Evolutionary conservation across 495 filamentous ascomycete species (phyloP), one percentile per base, ranked within the genome.

Genomic region (Hyaloscypha finlandica): DNA sequence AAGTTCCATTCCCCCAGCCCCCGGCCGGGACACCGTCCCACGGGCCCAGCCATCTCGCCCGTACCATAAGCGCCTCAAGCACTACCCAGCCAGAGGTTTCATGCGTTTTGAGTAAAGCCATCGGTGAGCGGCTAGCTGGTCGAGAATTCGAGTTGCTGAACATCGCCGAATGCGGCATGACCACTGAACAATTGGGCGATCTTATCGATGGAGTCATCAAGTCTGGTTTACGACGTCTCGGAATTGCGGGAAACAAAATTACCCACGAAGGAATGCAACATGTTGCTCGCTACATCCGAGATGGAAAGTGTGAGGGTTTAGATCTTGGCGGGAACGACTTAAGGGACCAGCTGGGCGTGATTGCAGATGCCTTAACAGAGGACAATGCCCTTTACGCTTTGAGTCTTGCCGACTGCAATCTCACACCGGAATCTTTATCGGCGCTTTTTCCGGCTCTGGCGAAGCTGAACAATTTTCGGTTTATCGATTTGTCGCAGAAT

Each of bases 261-360:
- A 88, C 87, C 22, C 80, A 84, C 11, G 87, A 90, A 63, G 91
- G 92, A 4, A 77, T 96, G 60, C 83, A 88, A 61, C 89, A 95
- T 75, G 83, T 97, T 48, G 83, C 89, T 35, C 83, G 84, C 59
- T 97, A 92, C 76, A 74, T 97, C 45, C 82, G 85, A 58, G 84
- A 83, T 52, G 89, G 89, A 0, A 81, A 87, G 52, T 99, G 94
- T 68, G 91, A 96, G 74, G 95, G 92, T 1, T 80, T 99, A 6
- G 95, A 98, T 76, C 77, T 99, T n/a, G 94, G 94, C 42, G 92
- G 92, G n/a, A 98, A 97, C 72, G 86, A 93, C 63, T 71, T 86
- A 31, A 78, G 87, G 66, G 86, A 93, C 35, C 83, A 89, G 66
- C 78, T 97, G n/a, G 82, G 84, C 54, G 78, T 88, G 35, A 76